These are phyloP conservation scores for Botrytis fragariae DNA, from an alignment of 2,329 filamentous ascomycete genomes.

Conservation along the genomic window DNA sequence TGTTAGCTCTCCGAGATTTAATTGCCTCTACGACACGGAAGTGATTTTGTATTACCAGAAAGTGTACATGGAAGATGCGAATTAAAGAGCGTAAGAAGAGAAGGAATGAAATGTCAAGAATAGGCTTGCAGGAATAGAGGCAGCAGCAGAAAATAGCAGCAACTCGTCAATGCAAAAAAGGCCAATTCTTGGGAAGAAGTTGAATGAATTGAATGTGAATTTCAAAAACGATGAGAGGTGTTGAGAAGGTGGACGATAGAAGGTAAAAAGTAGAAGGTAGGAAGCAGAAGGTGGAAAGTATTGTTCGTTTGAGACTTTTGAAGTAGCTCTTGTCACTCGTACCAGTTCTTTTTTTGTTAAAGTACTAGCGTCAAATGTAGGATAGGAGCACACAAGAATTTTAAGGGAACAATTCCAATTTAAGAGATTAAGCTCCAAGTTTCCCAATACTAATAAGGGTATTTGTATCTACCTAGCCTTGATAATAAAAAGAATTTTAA, in stretches of 20 bases:
- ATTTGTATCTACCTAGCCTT: background rate
- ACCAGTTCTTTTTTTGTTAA: background rate
- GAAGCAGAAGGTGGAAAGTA: background rate
- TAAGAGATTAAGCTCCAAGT: background rate
- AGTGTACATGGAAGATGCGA: conserved; percentile 35
- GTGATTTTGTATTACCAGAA: conserved; percentile 27
- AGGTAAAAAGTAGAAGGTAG: background rate
- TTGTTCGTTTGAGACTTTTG: conserved; percentile 10
- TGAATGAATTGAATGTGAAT: background rate
- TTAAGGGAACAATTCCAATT: background rate
- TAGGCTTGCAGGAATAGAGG: conserved; percentile 16
- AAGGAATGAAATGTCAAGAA: conserved; percentile 20
- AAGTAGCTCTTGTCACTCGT: background rate
- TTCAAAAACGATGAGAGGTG: background rate
- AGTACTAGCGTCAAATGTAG: background rate
- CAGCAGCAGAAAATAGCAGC: conserved; percentile 8
- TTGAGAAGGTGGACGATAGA: background rate
- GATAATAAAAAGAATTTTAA: background rate
- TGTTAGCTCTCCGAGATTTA: conserved; percentile 21
- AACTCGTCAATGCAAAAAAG: conserved; percentile 7
- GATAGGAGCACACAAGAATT: background rate
- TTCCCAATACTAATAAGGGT: background rate
- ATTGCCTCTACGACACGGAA: background rate
- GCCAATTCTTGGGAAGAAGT: background rate
- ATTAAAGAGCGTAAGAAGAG: conserved; percentile 33